phyloP scores from a whole-genome alignment of 2,329 filamentous ascomycete species.

The Hymenotorrendiella dingleyae region DNA sequence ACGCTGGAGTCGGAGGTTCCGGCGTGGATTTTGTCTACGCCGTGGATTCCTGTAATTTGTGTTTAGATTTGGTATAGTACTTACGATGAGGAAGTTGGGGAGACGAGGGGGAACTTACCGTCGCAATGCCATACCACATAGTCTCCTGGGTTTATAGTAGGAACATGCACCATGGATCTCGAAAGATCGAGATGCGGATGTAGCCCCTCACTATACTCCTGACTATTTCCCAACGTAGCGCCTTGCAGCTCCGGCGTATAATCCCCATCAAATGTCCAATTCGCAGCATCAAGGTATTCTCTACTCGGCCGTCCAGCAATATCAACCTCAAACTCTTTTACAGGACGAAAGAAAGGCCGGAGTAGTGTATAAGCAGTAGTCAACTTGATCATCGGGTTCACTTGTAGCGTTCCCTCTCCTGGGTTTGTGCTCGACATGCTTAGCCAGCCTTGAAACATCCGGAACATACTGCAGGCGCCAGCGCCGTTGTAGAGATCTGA shows the following conservation, averaged over 20 bases:
- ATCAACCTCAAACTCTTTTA: conserved; percentile 31
- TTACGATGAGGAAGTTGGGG: too few species aligned
- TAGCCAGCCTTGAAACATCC: conserved; percentile 89
- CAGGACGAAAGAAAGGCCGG: conserved; percentile 69
- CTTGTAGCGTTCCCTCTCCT: conserved; percentile 71
- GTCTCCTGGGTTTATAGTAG: conserved; percentile 58
- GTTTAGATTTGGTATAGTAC: background rate
- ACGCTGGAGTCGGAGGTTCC: conserved; percentile 74
- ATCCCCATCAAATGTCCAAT: conserved; percentile 51
- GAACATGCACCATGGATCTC: conserved; percentile 59
- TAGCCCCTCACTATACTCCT: conserved; percentile 53
- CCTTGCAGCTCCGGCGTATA: conserved; percentile 56
- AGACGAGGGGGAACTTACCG: conserved; percentile 12
- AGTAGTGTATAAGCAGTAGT: conserved; percentile 77
- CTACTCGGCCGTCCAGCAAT: conserved; percentile 29
- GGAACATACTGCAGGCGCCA: conserved; percentile 77
- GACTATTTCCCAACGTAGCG: conserved; percentile 55
- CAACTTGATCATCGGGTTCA: conserved; percentile 71
- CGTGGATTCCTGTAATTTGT: conserved; percentile 43
- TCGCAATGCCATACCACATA: conserved; percentile 59
- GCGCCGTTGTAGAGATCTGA: conserved; percentile 75
- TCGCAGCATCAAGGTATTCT: conserved; percentile 45
- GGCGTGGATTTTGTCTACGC: conserved; percentile 72
- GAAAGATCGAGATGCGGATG: conserved; percentile 60
- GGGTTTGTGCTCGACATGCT: conserved; percentile 69